Conservation (phyloP, 2,329 filamentous ascomycete genomes). For the Alternaria sp. region DNA sequence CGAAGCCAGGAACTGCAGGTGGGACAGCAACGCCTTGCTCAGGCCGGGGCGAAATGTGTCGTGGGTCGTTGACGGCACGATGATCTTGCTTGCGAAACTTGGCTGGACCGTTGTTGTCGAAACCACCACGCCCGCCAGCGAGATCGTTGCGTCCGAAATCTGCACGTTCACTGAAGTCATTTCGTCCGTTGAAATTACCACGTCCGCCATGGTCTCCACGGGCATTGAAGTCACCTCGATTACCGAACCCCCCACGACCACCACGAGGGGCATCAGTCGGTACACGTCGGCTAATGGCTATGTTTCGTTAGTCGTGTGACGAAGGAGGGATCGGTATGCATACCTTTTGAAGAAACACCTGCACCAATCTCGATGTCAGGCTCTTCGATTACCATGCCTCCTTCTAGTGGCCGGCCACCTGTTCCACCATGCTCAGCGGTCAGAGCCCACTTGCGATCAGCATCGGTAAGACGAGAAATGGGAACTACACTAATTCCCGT, state of each 20-base stretch:
- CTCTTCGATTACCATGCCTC: slow-evolving; percentile 91
- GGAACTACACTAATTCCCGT: slow-evolving; percentile 94
- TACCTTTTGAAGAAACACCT: slow-evolving; percentile 92
- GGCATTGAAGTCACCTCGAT: slow-evolving; percentile 9
- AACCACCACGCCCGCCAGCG: slow-evolving; percentile 21
- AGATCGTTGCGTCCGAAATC: slow-evolving; percentile 18
- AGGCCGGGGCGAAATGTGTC: slow-evolving; percentile 45
- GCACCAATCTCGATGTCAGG: slow-evolving; percentile 98
- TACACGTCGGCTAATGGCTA: slow-evolving; percentile 50
- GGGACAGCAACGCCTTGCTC: slow-evolving; percentile 60
- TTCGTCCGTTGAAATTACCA: slow-evolving; percentile 26
- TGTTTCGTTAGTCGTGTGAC: slow-evolving; percentile 20
- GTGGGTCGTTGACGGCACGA: slow-evolving; percentile 37
- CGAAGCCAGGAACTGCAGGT: slow-evolving; percentile 64
- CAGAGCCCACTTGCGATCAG: slow-evolving; percentile 96
- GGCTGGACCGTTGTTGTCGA: slow-evolving; percentile 22
- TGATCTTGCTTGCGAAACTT: slow-evolving; percentile 44
- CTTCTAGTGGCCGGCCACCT: slow-evolving; percentile 80
- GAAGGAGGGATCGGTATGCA: background rate
- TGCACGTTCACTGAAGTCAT: slow-evolving; percentile 13
- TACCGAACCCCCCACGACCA: slow-evolving; percentile 21
- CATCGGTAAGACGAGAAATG: slow-evolving; percentile 90
- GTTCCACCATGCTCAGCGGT: slow-evolving; percentile 94
- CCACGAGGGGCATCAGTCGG: slow-evolving; percentile 43
- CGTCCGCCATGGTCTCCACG: slow-evolving; percentile 26